phyloP scores from a whole-genome alignment of 2,329 filamentous ascomycete genomes.

The Penicillium sp. region DNA sequence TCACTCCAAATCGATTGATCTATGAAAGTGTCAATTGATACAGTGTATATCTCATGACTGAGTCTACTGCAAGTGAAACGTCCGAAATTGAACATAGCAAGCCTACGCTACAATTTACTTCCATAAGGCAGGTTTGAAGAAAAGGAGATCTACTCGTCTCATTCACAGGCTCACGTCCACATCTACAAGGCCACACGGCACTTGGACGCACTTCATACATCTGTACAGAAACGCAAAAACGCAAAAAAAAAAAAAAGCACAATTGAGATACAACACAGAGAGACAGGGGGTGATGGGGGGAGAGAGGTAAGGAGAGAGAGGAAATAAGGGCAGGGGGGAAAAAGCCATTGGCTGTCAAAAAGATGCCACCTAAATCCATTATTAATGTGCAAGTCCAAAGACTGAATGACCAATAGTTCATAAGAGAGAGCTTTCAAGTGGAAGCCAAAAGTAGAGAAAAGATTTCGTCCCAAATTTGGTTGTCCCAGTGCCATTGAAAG shows the following conservation, averaged over 20 bases:
- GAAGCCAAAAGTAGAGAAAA: conserved; percentile 13
- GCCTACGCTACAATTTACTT: background rate
- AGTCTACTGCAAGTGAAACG: background rate
- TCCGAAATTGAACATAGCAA: background rate
- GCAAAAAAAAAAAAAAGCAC: conserved; percentile 3
- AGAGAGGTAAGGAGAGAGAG: conserved; percentile 4
- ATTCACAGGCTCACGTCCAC: conserved; percentile 15
- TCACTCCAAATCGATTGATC: background rate
- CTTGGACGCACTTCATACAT: conserved; percentile 13
- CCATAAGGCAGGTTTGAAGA: background rate
- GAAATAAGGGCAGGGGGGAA: conserved; percentile 8
- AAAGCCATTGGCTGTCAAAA: conserved; percentile 16
- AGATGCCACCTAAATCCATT: conserved; percentile 21
- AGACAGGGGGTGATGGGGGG: conserved; percentile 1
- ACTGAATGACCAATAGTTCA: conserved; percentile 18
- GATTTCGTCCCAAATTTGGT: conserved; percentile 21
- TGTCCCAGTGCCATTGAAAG: conserved; percentile 23
- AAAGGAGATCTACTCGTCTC: conserved; percentile 18
- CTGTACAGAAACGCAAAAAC: conserved; percentile 19
- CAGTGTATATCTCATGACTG: background rate
- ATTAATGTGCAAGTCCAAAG: conserved; percentile 19
- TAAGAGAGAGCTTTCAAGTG: conserved; percentile 16
- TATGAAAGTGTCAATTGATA: background rate
- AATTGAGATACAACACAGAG: background rate
- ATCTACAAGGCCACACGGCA: conserved; percentile 6